phyloP scores from a whole-genome alignment of 345 rosid species.

The Pistacia atlantica region DNA sequence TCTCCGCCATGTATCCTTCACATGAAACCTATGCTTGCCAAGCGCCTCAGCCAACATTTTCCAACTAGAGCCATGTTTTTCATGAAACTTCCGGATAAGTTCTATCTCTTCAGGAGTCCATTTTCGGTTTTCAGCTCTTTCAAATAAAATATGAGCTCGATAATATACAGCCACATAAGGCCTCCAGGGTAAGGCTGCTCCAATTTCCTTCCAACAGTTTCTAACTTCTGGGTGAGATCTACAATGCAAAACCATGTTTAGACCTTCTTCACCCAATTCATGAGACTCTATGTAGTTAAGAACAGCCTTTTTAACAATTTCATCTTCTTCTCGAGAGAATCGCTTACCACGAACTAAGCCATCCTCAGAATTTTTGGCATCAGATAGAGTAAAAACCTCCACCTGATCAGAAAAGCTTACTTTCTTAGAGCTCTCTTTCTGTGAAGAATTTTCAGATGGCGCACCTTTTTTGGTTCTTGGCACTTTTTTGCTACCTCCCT shows the following conservation, averaged over 20 bases:
- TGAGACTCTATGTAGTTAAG: constrained; percentile 48
- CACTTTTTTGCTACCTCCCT: constrained; percentile 18
- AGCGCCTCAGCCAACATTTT: constrained; percentile 55
- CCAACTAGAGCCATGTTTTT: constrained; percentile 69
- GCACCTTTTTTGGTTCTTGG: neutral
- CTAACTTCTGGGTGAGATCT: constrained; percentile 34
- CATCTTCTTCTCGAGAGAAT: constrained; percentile 75
- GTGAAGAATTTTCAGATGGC: constrained; percentile 28
- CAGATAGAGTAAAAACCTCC: constrained; percentile 53
- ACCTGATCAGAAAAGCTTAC: constrained; percentile 67
- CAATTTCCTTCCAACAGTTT: constrained; percentile 78
- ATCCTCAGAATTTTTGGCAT: constrained; percentile 19
- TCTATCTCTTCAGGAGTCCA: constrained; percentile 75
- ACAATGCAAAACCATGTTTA: constrained; percentile 60
- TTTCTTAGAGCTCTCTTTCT: constrained; percentile 45
- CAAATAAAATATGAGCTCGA: constrained; percentile 68
- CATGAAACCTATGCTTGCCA: constrained; percentile 68
- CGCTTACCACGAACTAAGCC: constrained; percentile 66
- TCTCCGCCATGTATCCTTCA: constrained; percentile 79
- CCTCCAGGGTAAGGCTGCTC: constrained; percentile 67
- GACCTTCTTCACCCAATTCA: constrained; percentile 64
- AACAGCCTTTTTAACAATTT: constrained; percentile 51
- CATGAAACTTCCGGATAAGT: constrained; percentile 36
- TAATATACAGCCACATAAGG: constrained; percentile 36
- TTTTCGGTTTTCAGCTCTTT: constrained; percentile 43